A percentile compares a stretch with the other conserved stretches of the same genome.
phyloP scores from a whole-genome alignment of 1,139 yeast species.

The Entelexis paramagnoliae region DNA sequence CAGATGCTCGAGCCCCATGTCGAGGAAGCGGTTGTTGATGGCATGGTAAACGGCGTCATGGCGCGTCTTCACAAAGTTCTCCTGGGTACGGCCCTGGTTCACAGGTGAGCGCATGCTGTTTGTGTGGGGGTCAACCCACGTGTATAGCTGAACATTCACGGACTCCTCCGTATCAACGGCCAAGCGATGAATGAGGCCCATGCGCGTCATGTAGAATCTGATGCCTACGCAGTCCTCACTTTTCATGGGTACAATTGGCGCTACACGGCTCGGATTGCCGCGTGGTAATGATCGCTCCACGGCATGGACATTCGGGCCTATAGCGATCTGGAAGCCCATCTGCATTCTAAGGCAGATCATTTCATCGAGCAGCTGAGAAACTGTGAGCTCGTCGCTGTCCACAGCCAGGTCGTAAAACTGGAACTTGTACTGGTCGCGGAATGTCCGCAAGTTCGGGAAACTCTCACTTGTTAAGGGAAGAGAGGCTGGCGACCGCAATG shows the following conservation, averaged over 20 bases:
- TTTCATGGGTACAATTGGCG: conserved; percentile 35
- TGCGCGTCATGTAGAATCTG: conserved; percentile 62
- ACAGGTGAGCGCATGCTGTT: conserved; percentile 23
- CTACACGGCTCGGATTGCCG: conserved; percentile 41
- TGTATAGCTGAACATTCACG: conserved; percentile 67
- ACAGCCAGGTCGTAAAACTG: conserved; percentile 55
- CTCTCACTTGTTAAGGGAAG: conserved; percentile 69
- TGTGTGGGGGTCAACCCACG: conserved; percentile 28
- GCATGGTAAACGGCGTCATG: conserved; percentile 60
- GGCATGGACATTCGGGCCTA: conserved; percentile 52
- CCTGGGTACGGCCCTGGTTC: conserved; percentile 13
- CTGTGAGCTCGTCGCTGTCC: conserved; percentile 39
- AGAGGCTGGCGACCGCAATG: conserved; percentile 86
- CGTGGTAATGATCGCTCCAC: conserved; percentile 53
- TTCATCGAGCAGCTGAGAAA: conserved; percentile 60
- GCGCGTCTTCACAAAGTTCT: conserved; percentile 54
- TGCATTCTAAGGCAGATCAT: conserved; percentile 77
- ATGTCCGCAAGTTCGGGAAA: conserved; percentile 61
- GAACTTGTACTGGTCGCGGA: conserved; percentile 38
- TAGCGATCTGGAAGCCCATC: conserved; percentile 83
- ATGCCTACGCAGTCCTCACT: conserved; percentile 39
- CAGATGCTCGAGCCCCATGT: conserved; percentile 40
- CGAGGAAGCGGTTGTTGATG: conserved; percentile 48
- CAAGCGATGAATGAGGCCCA: conserved; percentile 76
- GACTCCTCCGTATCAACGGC: conserved; percentile 58